These are phyloP conservation scores for Saccharomycopsis fodiens DNA, from an alignment of 805 yeast genomes.

Conservation along the genomic window DNA sequence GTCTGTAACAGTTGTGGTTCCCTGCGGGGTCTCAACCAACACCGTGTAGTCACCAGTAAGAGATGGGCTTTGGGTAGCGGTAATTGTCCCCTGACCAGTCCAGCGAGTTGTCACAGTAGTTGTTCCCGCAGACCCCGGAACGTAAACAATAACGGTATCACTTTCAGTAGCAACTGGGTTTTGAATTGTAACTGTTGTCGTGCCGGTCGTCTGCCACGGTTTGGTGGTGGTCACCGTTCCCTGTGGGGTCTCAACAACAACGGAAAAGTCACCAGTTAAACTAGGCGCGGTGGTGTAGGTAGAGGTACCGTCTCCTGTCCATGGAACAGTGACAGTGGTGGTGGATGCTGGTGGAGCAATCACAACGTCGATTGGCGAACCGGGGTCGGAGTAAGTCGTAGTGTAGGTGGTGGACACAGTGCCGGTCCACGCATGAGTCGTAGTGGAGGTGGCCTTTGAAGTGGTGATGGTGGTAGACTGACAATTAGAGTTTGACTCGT, in stretches of 20 bases:
- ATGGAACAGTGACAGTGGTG: neutral
- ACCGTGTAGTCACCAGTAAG: too few species aligned
- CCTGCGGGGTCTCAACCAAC: constrained; percentile 1
- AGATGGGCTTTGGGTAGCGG: too few species aligned
- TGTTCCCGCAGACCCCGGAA: too few species aligned
- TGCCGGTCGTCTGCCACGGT: too few species aligned
- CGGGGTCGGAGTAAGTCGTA: constrained; percentile 8
- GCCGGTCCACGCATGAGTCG: constrained; percentile 9
- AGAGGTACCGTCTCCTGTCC: neutral
- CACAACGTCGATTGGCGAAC: constrained; percentile 2
- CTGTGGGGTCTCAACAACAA: constrained; percentile 2
- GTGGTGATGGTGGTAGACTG: neutral
- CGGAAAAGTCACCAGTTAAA: too few species aligned
- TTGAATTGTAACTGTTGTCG: too few species aligned
- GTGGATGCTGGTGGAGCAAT: neutral
- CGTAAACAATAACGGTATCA: too few species aligned
- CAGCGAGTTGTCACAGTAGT: too few species aligned
- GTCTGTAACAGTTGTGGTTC: constrained; percentile 4
- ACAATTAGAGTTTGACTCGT: neutral
- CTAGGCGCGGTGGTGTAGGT: too few species aligned
- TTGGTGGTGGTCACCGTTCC: constrained; percentile 8
- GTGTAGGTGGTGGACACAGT: constrained; percentile 2
- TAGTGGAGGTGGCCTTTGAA: constrained; percentile 6
- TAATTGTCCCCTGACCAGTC: too few species aligned
- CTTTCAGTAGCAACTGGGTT: too few species aligned